Evolutionary conservation across 371 early-diverging fungal genomes (phyloP), one percentile per base, ranked within the genome.

Genomic region (Syncephalis fuscata): DNA sequence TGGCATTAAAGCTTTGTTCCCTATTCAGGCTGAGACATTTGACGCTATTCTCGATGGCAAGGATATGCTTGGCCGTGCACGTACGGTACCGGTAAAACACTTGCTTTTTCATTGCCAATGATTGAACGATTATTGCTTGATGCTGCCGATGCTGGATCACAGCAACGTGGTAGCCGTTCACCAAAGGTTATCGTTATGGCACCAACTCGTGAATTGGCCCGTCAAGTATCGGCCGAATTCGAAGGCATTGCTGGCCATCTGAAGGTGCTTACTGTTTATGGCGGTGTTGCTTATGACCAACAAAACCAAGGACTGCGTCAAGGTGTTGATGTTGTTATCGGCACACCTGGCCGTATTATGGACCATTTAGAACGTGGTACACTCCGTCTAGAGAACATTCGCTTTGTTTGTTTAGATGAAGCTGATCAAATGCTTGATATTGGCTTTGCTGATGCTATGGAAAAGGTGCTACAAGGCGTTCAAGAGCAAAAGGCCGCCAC

Each of bases 201-300:
- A 24, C 94, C 93, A 17, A 99, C 99, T 10, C 80, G 99, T 54
- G 99, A 98, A 72, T 71, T 99, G 50, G 98, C 97, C 50, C 88
- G 85, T 58, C 84, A 93, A 73, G 82, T 83, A 11, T 64, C 70
- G 44, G 69, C 72, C 56, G 87, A 88, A 62, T 79, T 85, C 53
- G 72, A 76, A 26, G 57, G 58, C 24, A 59, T 82, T n/a, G 68
- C 77, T 10, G 74, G 71, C n/a, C 67, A 67, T 56, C 61, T 84
- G 38, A 60, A 49, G 26, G 55, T 53, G 11, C 46, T 63, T 14
- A 59, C 60, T 38, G 54, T 67, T 39, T 62, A 62, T 44, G 92
- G 95, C 49, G 95, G 95, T 50, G 72, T 77, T 1, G 78, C 90
- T 37, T 84, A 88, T 63, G 71, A 73, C 45, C 67, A 74, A 43